These are phyloP conservation scores for Sutorius australiensis DNA, from an alignment of 768 basidiomycete species.

Conservation along the genomic window DNA sequence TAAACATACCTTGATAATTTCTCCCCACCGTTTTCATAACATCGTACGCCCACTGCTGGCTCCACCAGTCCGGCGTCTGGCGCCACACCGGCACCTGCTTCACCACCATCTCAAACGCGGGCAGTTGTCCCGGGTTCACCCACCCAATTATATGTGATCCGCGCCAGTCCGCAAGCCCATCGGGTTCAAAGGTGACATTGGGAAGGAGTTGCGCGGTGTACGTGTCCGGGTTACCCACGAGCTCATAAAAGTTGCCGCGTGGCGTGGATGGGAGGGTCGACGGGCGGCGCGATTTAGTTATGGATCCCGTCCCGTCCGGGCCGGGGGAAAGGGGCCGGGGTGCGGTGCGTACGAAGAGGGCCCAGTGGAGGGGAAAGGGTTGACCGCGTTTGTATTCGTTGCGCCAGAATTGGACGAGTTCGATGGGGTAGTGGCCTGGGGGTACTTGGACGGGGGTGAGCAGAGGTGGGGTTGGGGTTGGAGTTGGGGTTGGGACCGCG, in stretches of 20 bases:
- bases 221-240: constrained; percentile 25
- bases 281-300: not conserved
- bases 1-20: constrained; percentile 7
- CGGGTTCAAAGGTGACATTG: constrained; percentile 5
- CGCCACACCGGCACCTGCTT: constrained; percentile 19
- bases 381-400: constrained; percentile 7
- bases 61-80: constrained; percentile 19
- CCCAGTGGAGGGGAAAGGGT: constrained; percentile 25
- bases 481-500: not conserved
- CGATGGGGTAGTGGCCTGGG: constrained; percentile 18
- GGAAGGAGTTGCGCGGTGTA: constrained; percentile 16
- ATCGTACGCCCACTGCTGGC: constrained; percentile 29
- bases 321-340: not conserved
- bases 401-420: constrained; percentile 31
- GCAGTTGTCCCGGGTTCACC: constrained; percentile 11
- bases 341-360: constrained; percentile 27
- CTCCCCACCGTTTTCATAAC: constrained; percentile 8
- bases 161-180: constrained; percentile 20
- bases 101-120: constrained; percentile 14
- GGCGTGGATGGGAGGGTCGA: not conserved
- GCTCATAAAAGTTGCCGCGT: constrained; percentile 27
- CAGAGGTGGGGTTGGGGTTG: not conserved
- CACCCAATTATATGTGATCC: constrained; percentile 25
- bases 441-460: constrained; percentile 17
- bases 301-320: not conserved